phyloP scores from a whole-genome alignment of 805 yeast genomes.

The Candida argentea region DNA sequence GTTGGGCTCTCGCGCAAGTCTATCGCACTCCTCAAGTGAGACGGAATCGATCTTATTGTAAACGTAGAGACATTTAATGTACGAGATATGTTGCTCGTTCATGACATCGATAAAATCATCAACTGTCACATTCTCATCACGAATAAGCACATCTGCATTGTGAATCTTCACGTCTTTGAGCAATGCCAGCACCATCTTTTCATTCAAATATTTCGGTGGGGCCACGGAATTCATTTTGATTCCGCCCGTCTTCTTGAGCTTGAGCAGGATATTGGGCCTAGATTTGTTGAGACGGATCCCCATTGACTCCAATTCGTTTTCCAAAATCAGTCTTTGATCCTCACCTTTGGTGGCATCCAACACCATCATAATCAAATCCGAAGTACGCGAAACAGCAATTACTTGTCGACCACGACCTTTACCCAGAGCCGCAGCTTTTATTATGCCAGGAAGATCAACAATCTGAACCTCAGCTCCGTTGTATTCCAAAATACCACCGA shows the following conservation, averaged over 20 bases:
- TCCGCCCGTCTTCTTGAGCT: slow-evolving; percentile 83
- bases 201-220: slow-evolving; percentile 77
- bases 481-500: slow-evolving; percentile 90
- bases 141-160: slow-evolving; percentile 84
- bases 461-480: slow-evolving; percentile 96
- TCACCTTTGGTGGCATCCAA: slow-evolving; percentile 91
- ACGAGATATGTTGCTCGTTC: slow-evolving; percentile 78
- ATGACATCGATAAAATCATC: slow-evolving; percentile 89
- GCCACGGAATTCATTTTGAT: slow-evolving; percentile 70
- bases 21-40: slow-evolving; percentile 85
- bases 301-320: slow-evolving; percentile 83
- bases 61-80: slow-evolving; percentile 85
- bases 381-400: slow-evolving; percentile 90
- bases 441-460: slow-evolving; percentile 96
- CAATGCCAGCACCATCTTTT: slow-evolving; percentile 65
- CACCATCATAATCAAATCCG: slow-evolving; percentile 87
- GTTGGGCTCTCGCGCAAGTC: slow-evolving; percentile 85
- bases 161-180: slow-evolving; percentile 83
- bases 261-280: slow-evolving; percentile 68
- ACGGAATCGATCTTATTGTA: slow-evolving; percentile 95
- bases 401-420: slow-evolving; percentile 98
- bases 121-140: slow-evolving; percentile 83
- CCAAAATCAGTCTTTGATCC: slow-evolving; percentile 80
- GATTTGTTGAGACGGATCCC: slow-evolving; percentile 82
- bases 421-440: slow-evolving; percentile 93